Conservation (phyloP, 164 flowering plant species). For the Umbilicus rupestris region DNA sequence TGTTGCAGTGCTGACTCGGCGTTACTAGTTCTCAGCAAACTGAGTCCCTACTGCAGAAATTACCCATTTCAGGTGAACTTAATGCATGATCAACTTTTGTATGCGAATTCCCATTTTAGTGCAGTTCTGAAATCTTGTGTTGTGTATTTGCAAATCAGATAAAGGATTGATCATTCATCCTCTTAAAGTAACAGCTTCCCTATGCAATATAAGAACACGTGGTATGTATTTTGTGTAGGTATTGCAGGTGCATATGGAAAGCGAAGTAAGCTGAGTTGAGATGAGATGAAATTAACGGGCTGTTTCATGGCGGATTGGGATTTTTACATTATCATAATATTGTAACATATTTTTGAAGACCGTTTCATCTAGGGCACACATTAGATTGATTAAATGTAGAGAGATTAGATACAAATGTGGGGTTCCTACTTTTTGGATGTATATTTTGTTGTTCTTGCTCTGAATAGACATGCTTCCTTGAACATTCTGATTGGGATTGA, state of each 20-base stretch:
- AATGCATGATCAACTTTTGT: neutral
- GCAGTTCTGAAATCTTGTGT: too few species aligned
- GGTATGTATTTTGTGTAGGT: neutral
- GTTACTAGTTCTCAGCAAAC: slow-evolving; percentile 1
- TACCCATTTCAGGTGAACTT: neutral
- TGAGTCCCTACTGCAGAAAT: neutral
- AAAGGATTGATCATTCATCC: neutral
- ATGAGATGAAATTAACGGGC: neutral
- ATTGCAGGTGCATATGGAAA: neutral
- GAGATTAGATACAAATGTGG: too few species aligned
- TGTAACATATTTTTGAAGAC: neutral
- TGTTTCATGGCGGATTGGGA: neutral
- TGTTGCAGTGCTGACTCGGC: slow-evolving; percentile 2
- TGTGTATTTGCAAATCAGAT: too few species aligned
- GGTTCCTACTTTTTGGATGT: too few species aligned
- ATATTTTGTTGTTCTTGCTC: too few species aligned
- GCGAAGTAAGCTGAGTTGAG: neutral
- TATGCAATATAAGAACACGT: neutral
- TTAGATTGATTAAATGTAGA: neutral
- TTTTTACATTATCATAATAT: neutral
- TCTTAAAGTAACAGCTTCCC: neutral
- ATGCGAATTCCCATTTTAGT: neutral
- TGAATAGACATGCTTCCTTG: too few species aligned
- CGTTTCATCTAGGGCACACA: neutral
- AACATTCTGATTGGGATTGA: too few species aligned